Percentiles rank a stretch among this genome's conserved stretches.
Conservation (phyloP, 129 eudicot genomes). For the Saussurea involucrata region DNA sequence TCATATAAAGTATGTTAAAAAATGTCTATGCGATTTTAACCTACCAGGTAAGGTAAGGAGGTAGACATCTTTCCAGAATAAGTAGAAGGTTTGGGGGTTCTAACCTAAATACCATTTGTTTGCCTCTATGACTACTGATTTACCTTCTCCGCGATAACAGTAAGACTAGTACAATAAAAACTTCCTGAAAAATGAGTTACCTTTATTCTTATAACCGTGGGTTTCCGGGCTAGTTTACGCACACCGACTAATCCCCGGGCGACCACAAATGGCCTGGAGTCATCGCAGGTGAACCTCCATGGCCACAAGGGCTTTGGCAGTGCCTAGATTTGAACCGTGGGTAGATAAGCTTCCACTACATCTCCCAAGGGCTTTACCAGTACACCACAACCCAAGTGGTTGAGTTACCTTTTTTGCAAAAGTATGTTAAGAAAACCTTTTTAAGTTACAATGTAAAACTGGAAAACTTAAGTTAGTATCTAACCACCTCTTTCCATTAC, state of each 20-base stretch:
- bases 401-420: not conserved
- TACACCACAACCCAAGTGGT: too few species aligned
- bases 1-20: not conserved
- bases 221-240: too few species aligned
- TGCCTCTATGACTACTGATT: not conserved
- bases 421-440: not conserved
- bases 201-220: too few species aligned
- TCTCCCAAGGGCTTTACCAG: too few species aligned
- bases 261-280: too few species aligned
- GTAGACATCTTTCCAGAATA: not conserved
- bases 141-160: not conserved
- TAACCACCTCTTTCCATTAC: not conserved
- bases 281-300: too few species aligned
- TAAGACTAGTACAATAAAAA: not conserved
- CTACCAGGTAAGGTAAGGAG: not conserved
- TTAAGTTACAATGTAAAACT: not conserved
- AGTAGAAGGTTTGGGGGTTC: not conserved
- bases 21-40: not conserved
- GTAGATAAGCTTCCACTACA: too few species aligned
- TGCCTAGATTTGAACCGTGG: too few species aligned
- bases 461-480: not conserved
- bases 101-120: not conserved
- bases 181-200: not conserved
- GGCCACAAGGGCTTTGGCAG: too few species aligned
- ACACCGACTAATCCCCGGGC: too few species aligned